Evolutionary conservation across 257 asterid genomes (phyloP), one percentile per base, ranked within the genome.

Genomic region (Solanum chmielewskii): DNA sequence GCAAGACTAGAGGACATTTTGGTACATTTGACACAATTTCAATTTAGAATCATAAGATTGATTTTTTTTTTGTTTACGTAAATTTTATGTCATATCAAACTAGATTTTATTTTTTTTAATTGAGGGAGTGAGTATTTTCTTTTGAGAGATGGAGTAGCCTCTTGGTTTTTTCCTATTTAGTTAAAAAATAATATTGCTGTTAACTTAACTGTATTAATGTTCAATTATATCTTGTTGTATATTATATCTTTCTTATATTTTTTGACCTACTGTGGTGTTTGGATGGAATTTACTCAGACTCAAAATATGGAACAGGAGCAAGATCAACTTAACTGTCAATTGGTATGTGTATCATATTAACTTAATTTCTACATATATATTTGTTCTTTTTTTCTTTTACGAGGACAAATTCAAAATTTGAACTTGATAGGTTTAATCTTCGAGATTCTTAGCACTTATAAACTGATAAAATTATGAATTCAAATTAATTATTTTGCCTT

Each of bases 221-320:
- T 62, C 41, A 27, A 84, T 84, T 60, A 85, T 68, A 18, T 68
- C 47, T 10, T 85, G 41, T 69, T 41, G 4, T 25, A 42, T 69
- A 25, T 25, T 44, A 27, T 31, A 4, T 70, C 37, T 20, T n/a
- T 73, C 29, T 66, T 66, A 14, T 11, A 0, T 33, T 33, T 13
- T 25, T 68, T 86, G 20, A 52, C 29, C 2, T 49, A 49, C 12
- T 81, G 45, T 81, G 68, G 31, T 87, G 60, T 80, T 81, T 83
- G 86, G 37, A 14, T 62, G 37, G 42, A 62, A 10, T 12, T 68
- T 71, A 16, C 66, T 83, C 89, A 83, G 89, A 62, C 56, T 69
- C 84, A 83, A 83, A 44, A 49, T 25, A 80, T 83, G 59, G 89
- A 73, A 33, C 78, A 83, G 44, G 89, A 87, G 84, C 85, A 87